Evolutionary conservation across 352 stramenopile species (phyloP).

Genomic region (Phytopythium cucurbitacearum): DNA sequence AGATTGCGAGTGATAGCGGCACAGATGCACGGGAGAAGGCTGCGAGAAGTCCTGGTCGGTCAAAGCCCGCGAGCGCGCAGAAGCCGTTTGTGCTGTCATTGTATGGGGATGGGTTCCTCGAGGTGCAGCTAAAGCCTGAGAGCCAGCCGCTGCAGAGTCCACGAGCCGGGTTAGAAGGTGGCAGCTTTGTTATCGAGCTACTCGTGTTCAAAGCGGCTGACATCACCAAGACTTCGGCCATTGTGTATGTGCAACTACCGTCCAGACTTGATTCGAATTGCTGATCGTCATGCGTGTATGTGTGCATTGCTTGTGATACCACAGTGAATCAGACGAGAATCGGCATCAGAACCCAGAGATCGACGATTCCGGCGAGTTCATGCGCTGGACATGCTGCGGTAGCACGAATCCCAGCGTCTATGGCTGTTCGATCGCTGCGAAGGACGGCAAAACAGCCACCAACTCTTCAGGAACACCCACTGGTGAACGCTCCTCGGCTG

Average conservation of each 20-base stretch:
- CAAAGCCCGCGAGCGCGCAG: too few relatives aligned
- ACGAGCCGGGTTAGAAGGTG: slow-evolving; percentile 5
- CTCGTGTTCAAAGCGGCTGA: slow-evolving; percentile 46
- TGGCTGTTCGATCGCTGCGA: slow-evolving; percentile 34
- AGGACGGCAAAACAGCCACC: neutral
- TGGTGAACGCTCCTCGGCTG: neutral
- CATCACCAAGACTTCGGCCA: slow-evolving; percentile 18
- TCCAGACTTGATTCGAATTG: too few relatives aligned
- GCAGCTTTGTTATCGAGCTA: slow-evolving; percentile 30
- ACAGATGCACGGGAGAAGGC: neutral
- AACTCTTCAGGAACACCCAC: neutral
- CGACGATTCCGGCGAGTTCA: slow-evolving; percentile 51
- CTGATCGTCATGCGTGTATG: too few relatives aligned
- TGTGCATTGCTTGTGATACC: too few relatives aligned
- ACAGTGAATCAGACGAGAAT: slow-evolving; percentile 28
- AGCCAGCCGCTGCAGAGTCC: neutral
- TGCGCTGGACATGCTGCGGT: slow-evolving; percentile 59
- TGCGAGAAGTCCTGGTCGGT: too few relatives aligned
- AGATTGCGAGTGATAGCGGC: neutral
- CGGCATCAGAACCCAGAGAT: slow-evolving; percentile 50
- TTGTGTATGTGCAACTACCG: slow-evolving; percentile 14
- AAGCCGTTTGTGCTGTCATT: slow-evolving; percentile 23
- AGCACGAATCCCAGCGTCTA: slow-evolving; percentile 48
- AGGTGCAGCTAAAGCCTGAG: slow-evolving; percentile 14
- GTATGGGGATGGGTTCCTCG: slow-evolving; percentile 50